Conservation (phyloP, 805 yeast species). For the Cyberlindnera saturnus region DNA sequence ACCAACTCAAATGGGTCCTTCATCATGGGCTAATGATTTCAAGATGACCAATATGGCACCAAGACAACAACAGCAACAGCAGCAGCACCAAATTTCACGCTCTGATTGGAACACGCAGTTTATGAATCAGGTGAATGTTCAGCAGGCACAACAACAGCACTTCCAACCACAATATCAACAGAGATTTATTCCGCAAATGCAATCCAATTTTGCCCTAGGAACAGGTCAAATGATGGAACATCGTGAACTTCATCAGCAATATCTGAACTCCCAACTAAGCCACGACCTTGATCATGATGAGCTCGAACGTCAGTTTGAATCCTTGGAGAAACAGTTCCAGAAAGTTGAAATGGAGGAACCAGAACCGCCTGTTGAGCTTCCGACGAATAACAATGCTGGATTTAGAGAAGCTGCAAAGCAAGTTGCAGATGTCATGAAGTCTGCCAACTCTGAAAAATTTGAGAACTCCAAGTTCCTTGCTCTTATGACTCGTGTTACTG, state of each 20-base stretch:
- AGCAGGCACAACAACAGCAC: conserved; percentile 4
- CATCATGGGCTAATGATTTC: conserved; percentile 23
- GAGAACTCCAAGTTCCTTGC: conserved; percentile 22
- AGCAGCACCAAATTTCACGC: background rate
- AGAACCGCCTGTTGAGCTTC: background rate
- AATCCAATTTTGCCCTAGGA: conserved; percentile 6
- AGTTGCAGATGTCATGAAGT: conserved; percentile 21
- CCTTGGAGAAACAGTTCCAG: conserved; percentile 11
- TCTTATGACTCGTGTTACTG: conserved; percentile 20
- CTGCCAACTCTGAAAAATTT: conserved; percentile 15
- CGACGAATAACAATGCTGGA: conserved; percentile 9
- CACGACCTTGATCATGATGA: conserved; percentile 7
- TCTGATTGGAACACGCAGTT: conserved; percentile 18
- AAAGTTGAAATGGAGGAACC: conserved; percentile 7
- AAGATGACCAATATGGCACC: conserved; percentile 7
- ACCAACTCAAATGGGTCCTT: conserved; percentile 1
- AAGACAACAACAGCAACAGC: conserved; percentile 7
- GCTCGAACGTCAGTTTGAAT: conserved; percentile 13
- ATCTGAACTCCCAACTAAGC: conserved; percentile 13
- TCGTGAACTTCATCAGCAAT: conserved; percentile 14
- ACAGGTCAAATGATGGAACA: conserved; percentile 18
- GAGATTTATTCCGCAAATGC: conserved; percentile 8
- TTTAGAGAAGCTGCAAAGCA: conserved; percentile 23
- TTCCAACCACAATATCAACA: conserved; percentile 4
- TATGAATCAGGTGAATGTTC: conserved; percentile 4